phyloP scores from a whole-genome alignment of 257 asterid species.

The Solanum verrucosum region DNA sequence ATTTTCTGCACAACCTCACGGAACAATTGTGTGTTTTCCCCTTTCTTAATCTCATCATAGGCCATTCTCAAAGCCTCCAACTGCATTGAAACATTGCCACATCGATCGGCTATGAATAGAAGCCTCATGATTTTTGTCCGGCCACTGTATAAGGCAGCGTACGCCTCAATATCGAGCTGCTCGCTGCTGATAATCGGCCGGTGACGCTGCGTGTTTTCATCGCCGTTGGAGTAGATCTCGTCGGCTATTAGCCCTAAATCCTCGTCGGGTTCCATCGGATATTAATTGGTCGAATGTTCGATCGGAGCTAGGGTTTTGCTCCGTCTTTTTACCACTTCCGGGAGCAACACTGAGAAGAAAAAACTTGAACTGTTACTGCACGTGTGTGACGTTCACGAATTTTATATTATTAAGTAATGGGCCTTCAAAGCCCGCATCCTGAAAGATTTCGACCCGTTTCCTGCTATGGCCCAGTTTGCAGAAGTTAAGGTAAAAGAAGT shows the following conservation, averaged over 20 bases:
- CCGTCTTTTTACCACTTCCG: background rate
- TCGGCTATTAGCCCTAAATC: slow-evolving; percentile 38
- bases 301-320: slow-evolving; percentile 25
- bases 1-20: slow-evolving; percentile 75
- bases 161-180: slow-evolving; percentile 89
- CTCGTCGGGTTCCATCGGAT: slow-evolving; percentile 64
- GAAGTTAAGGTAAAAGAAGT: too few relatives aligned
- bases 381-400: background rate
- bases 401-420: background rate
- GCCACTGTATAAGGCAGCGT: slow-evolving; percentile 78
- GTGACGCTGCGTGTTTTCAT: slow-evolving; percentile 37
- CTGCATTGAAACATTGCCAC: slow-evolving; percentile 60
- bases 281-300: slow-evolving; percentile 1
- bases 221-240: slow-evolving; percentile 59
- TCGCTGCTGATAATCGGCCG: slow-evolving; percentile 85
- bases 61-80: slow-evolving; percentile 90
- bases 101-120: slow-evolving; percentile 57
- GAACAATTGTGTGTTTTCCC: slow-evolving; percentile 77
- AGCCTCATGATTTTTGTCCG: slow-evolving; percentile 82
- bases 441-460: background rate
- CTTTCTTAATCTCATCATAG: slow-evolving; percentile 87
- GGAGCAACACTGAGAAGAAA: background rate
- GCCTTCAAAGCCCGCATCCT: background rate
- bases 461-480: background rate
- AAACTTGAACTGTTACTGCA: background rate